These are phyloP conservation scores for Haplosporangium gracile DNA, from an alignment of 192 early-diverging fungal species.

Conservation along the genomic window DNA sequence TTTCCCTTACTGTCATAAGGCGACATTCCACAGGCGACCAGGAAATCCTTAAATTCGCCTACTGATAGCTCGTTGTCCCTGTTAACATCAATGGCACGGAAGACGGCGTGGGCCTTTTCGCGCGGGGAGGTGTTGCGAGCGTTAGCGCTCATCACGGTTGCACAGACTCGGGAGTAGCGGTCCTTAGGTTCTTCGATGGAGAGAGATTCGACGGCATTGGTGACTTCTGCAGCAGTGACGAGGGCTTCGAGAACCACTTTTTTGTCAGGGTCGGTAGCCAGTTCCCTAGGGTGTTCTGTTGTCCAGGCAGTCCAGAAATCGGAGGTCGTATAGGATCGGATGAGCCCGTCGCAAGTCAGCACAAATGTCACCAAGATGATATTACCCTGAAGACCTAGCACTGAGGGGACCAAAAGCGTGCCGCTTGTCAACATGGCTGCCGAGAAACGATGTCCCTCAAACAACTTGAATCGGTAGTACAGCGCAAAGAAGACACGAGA, in stretches of 20 bases:
- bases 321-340: background rate
- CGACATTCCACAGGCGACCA: slow-evolving; percentile 32
- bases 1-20: slow-evolving; percentile 5
- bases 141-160: slow-evolving; percentile 33
- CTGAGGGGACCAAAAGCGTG: slow-evolving; percentile 37
- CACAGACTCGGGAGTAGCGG: slow-evolving; percentile 31
- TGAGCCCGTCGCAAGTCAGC: slow-evolving; percentile 17
- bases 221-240: slow-evolving; percentile 36
- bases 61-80: slow-evolving; percentile 17
- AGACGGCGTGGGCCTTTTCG: slow-evolving; percentile 34
- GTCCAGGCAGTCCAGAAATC: slow-evolving; percentile 48
- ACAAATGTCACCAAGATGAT: slow-evolving; percentile 23
- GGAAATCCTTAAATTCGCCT: slow-evolving; percentile 26
- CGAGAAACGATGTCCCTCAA: slow-evolving; percentile 33
- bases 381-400: slow-evolving; percentile 39
- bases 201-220: slow-evolving; percentile 14
- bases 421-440: slow-evolving; percentile 53
- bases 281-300: slow-evolving; percentile 45
- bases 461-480: slow-evolving; percentile 49
- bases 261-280: slow-evolving; percentile 26
- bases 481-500: slow-evolving; percentile 54
- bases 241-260: slow-evolving; percentile 44
- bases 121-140: slow-evolving; percentile 23
- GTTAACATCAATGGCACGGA: slow-evolving; percentile 39
- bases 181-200: slow-evolving; percentile 8